Evolutionary conservation across 768 basidiomycete genomes (phyloP).

Genomic region (Cystofilobasidium capitatum): DNA sequence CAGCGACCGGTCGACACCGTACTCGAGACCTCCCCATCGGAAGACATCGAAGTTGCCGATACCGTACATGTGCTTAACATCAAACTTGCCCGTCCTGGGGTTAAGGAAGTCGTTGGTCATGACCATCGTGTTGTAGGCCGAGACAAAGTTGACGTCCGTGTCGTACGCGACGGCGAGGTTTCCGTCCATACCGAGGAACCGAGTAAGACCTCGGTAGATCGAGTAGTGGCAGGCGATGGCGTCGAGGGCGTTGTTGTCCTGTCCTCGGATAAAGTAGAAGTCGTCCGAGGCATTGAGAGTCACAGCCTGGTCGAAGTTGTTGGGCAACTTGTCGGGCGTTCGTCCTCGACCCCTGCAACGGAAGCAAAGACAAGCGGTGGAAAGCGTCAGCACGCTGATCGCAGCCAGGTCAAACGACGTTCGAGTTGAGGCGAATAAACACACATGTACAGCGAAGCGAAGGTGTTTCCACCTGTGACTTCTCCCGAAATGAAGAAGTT

Average conservation of each 20-base stretch:
- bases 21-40: slow-evolving; percentile 80
- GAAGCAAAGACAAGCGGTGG: no score
- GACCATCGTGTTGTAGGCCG: slow-evolving; percentile 76
- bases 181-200: slow-evolving; percentile 92
- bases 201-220: slow-evolving; percentile 71
- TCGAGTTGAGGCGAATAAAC: slow-evolving; percentile 34
- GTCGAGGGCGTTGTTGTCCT: slow-evolving; percentile 57
- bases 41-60: slow-evolving; percentile 92
- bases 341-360: slow-evolving; percentile 69
- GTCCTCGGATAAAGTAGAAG: slow-evolving; percentile 70
- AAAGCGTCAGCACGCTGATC: not conserved
- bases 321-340: slow-evolving; percentile 59
- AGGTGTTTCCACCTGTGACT: slow-evolving; percentile 86
- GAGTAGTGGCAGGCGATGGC: slow-evolving; percentile 87
- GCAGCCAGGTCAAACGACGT: not conserved
- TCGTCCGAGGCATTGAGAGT: slow-evolving; percentile 48
- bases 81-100: slow-evolving; percentile 52
- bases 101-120: slow-evolving; percentile 80
- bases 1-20: slow-evolving; percentile 66
- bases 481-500: slow-evolving; percentile 90
- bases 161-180: slow-evolving; percentile 87
- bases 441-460: slow-evolving; percentile 75
- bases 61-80: slow-evolving; percentile 82
- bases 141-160: slow-evolving; percentile 67
- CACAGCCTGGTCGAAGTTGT: slow-evolving; percentile 58